These are phyloP conservation scores for Schizophyllum commune DNA, from an alignment of 1,284 basidiomycete genomes.

Conservation along the genomic window DNA sequence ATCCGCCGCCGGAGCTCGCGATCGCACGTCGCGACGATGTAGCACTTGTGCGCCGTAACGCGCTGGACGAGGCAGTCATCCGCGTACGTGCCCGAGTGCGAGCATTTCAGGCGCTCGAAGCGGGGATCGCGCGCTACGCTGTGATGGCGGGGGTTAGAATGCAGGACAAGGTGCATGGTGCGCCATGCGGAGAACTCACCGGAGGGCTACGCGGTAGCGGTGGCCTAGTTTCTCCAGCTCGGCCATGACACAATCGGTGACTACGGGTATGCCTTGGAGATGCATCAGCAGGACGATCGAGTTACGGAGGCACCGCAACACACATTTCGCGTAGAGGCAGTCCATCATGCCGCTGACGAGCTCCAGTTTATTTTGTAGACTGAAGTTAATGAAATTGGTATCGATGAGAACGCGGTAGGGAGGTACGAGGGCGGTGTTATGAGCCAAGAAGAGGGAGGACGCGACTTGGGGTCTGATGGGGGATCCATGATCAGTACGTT, in stretches of 20 bases:
- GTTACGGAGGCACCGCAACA: slow-evolving; percentile 21
- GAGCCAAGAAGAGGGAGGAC: slow-evolving; percentile 90
- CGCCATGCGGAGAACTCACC: slow-evolving; percentile 38
- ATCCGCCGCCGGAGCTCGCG: slow-evolving; percentile 88
- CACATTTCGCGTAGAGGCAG: slow-evolving; percentile 98
- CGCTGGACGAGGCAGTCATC: slow-evolving; percentile 98
- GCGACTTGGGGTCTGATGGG: slow-evolving; percentile 65
- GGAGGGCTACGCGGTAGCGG: slow-evolving; percentile 89
- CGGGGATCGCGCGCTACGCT: slow-evolving; percentile 96
- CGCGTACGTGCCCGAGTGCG: slow-evolving; percentile 93
- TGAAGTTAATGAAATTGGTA: slow-evolving; percentile 99
- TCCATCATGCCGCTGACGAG: slow-evolving; percentile 99
- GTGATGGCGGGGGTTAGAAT: slow-evolving; percentile 5
- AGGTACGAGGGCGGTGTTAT: slow-evolving; percentile 94
- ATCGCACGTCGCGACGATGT: slow-evolving; percentile 98
- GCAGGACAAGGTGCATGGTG: neutral
- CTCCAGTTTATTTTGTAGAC: slow-evolving; percentile 96
- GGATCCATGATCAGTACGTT: slow-evolving; percentile 6
- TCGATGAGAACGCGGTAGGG: slow-evolving; percentile 97
- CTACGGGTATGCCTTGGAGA: slow-evolving; percentile 85
- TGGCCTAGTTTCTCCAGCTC: slow-evolving; percentile 97
- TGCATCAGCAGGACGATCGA: slow-evolving; percentile 4
- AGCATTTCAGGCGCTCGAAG: slow-evolving; percentile 90
- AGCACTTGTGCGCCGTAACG: slow-evolving; percentile 92
- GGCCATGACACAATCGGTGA: slow-evolving; percentile 97